Percentiles rank a stretch among this genome's conserved stretches.
Evolutionary conservation across 2,329 filamentous ascomycete species (phyloP).

Genomic region (Phaeosphaeriaceae sp.): DNA sequence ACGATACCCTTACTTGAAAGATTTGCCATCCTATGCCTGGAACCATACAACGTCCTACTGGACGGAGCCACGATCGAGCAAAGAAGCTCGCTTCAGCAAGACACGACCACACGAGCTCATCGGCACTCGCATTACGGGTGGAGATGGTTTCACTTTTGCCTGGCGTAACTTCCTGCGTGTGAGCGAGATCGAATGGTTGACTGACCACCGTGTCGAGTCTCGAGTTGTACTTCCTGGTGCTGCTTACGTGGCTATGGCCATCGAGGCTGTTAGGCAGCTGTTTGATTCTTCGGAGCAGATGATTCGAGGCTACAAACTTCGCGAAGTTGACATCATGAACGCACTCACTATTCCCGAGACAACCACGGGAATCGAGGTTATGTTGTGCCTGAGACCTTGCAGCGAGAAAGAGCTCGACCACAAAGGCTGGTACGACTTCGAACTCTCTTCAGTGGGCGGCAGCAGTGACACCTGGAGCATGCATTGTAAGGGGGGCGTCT

Average conservation of each 20-base stretch:
- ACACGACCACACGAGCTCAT: conserved; percentile 23
- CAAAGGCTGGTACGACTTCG: conserved; percentile 7
- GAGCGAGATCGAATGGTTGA: conserved; percentile 31
- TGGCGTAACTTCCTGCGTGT: conserved; percentile 26
- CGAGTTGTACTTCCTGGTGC: conserved; percentile 34
- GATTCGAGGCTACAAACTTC: conserved; percentile 14
- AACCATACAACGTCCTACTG: conserved; percentile 42
- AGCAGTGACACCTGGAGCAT: conserved; percentile 4
- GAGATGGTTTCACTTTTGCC: conserved; percentile 15
- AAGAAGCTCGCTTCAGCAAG: conserved; percentile 15
- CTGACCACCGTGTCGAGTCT: conserved; percentile 28
- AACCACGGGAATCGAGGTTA: conserved; percentile 18
- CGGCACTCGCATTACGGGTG: conserved; percentile 26
- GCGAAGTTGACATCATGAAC: conserved; percentile 26
- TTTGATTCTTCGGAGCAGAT: conserved; percentile 9
- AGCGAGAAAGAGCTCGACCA: conserved; percentile 10
- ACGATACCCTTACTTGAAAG: conserved; percentile 10
- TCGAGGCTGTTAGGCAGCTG: conserved; percentile 31
- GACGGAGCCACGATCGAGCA: conserved; percentile 20
- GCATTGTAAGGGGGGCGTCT: conserved; percentile 6
- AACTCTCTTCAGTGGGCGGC: conserved; percentile 4
- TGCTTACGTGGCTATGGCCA: conserved; percentile 32
- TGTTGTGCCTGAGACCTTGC: conserved; percentile 6
- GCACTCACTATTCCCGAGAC: conserved; percentile 27
- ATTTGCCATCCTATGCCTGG: conserved; percentile 45